These are phyloP conservation scores for Rubus parviflorus DNA, from an alignment of 306 rosid genomes.

Conservation along the genomic window DNA sequence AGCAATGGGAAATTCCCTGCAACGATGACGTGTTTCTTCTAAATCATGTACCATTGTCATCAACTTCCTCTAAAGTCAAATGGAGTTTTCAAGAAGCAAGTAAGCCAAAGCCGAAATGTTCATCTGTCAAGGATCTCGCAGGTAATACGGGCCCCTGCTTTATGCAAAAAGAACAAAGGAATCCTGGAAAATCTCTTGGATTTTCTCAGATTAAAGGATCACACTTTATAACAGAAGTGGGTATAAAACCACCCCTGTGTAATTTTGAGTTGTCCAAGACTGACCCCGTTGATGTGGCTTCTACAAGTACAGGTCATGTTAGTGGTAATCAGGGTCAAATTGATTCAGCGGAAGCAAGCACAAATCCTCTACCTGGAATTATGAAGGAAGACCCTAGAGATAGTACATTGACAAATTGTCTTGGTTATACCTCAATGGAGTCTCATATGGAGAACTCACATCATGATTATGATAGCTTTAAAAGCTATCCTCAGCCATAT, in stretches of 20 bases:
- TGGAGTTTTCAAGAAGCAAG: slow-evolving; percentile 30
- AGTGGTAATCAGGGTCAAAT: slow-evolving; percentile 38
- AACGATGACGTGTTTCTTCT: slow-evolving; percentile 74
- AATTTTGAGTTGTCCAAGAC: slow-evolving; percentile 43
- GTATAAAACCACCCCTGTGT: slow-evolving; percentile 31
- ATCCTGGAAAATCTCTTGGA: slow-evolving; percentile 35
- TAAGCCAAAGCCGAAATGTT: slow-evolving; percentile 39
- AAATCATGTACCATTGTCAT: slow-evolving; percentile 39
- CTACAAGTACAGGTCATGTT: slow-evolving; percentile 39
- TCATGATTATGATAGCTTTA: slow-evolving; percentile 34
- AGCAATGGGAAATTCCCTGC: slow-evolving; percentile 75
- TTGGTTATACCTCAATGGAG: slow-evolving; percentile 33
- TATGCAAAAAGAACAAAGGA: slow-evolving; percentile 50
- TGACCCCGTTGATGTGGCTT: slow-evolving; percentile 33
- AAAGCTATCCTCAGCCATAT: slow-evolving; percentile 41
- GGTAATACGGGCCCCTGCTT: slow-evolving; percentile 30
- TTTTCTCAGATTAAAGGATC: slow-evolving; percentile 52
- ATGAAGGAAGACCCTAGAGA: slow-evolving; percentile 42
- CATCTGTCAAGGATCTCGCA: slow-evolving; percentile 44
- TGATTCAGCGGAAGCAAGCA: slow-evolving; percentile 36
- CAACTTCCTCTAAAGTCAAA: slow-evolving; percentile 29
- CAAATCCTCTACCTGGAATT: slow-evolving; percentile 30
- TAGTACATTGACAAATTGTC: slow-evolving; percentile 33
- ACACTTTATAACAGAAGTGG: slow-evolving; percentile 30
- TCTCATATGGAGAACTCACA: slow-evolving; percentile 40